Percentiles rank a stretch among this genome's conserved stretches.
Evolutionary conservation across 192 early-diverging fungal genomes (phyloP).

Genomic region (Powellomyces hirtus): DNA sequence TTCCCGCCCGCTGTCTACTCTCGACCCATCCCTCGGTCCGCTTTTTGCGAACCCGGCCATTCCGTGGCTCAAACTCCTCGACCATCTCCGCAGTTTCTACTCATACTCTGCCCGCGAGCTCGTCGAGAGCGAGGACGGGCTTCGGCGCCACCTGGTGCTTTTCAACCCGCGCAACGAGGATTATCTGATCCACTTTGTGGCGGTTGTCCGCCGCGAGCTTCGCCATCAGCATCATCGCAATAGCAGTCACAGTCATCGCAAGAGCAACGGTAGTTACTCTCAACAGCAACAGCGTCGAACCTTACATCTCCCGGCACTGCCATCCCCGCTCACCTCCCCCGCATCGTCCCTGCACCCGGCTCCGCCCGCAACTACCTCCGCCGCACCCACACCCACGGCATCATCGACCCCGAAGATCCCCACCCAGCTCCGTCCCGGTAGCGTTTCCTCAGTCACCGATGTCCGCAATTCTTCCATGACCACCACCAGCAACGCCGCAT

Average conservation of each 20-base stretch:
- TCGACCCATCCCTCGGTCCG: slow-evolving; percentile 35
- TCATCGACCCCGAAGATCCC: not conserved
- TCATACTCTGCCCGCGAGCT: slow-evolving; percentile 14
- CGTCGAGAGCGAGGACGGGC: slow-evolving; percentile 10
- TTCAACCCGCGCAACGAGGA: slow-evolving; percentile 49
- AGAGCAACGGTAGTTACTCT: not conserved
- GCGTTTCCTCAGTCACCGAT: not conserved
- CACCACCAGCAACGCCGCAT: not conserved
- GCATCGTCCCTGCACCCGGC: not conserved
- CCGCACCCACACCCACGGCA: not conserved
- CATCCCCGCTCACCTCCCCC: not conserved
- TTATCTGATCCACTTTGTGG: slow-evolving; percentile 47
- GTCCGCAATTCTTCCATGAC: not conserved
- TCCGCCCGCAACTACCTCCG: not conserved
- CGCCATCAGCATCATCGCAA: no score
- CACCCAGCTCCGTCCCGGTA: not conserved
- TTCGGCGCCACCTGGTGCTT: slow-evolving; percentile 43
- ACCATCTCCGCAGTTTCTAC: slow-evolving; percentile 26
- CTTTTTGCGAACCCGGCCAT: slow-evolving; percentile 36
- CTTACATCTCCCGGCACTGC: not conserved
- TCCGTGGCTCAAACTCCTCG: slow-evolving; percentile 39
- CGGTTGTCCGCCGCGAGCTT: not conserved
- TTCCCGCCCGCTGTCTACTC: slow-evolving; percentile 32
- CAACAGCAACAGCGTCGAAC: not conserved
- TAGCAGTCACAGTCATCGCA: not conserved